Evolutionary conservation across 805 yeast genomes (phyloP), one percentile per base, ranked within the genome.

Genomic region (Cyberlindnera euphorbiae): DNA sequence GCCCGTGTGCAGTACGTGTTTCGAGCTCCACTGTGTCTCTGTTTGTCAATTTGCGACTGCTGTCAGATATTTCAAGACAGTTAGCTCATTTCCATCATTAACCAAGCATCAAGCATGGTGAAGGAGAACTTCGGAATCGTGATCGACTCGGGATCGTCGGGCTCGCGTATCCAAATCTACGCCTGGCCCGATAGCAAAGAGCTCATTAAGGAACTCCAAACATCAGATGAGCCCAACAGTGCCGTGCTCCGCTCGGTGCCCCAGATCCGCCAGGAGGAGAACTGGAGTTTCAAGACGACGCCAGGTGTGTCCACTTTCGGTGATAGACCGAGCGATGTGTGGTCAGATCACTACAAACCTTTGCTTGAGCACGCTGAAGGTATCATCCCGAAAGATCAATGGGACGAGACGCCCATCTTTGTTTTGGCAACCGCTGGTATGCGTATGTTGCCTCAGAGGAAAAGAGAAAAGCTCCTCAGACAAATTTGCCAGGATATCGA

Each of bases 351-450:
- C 59, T 73, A 85, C 45, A 60, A 72, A 41, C 69, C 73, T 4
- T 62, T 93, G 32, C 64, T 89, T 13, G 65, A 73, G 30, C 77
- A 77, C 56, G 97, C 96, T 0, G 73, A 76, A 47, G 57, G 61
- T 4, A 71, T 82, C 16, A 76, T 93, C 7, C 97, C 97, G 0
- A 50, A 55, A 21, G 70, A 69, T 0, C 66, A 73, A 36, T 75
- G 77, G 46, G 42, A 57, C 1, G 73, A 74, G 5, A 90, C 97
- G 0, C 97, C 98, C 0, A 71, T 93, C 1, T 93, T 78, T 48
- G 75, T 93, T n/a, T 75, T 85, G 47, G 95, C 97, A 4, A 93
- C 98, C 0, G 98, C 98, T 5, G 98, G 98, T 2, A 87, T 93
- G 95, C 71, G 98, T 44, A 62, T 93, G 28, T 55, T 90, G 30